Conservation (phyloP, 306 rosid genomes). For the Hippophae rhamnoides region DNA sequence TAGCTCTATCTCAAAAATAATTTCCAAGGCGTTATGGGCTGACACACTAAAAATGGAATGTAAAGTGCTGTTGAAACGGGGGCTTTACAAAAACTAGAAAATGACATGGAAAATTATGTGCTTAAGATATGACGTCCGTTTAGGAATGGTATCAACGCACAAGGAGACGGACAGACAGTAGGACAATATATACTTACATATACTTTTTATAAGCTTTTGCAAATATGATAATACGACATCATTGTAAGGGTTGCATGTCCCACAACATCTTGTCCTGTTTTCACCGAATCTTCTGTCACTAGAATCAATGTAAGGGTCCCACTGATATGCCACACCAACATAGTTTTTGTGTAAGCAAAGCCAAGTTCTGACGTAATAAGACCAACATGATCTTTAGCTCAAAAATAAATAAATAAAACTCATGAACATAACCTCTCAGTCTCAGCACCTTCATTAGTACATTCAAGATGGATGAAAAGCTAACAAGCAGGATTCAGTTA, state of each 20-base stretch:
- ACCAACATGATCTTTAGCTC: slow-evolving; percentile 4
- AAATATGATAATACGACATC: slow-evolving; percentile 8
- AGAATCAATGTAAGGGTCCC: slow-evolving; percentile 10
- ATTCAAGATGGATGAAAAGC: too few species aligned
- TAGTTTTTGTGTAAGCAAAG: background rate
- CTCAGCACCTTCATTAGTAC: too few species aligned
- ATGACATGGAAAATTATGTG: background rate
- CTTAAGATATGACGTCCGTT: background rate
- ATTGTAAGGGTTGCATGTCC: slow-evolving; percentile 1
- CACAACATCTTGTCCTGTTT: slow-evolving; percentile 18
- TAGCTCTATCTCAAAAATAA: too few species aligned
- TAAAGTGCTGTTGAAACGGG: too few species aligned
- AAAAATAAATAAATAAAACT: background rate
- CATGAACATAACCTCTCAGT: too few species aligned
- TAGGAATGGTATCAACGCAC: background rate
- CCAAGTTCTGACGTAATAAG: slow-evolving; percentile 5
- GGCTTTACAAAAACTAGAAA: background rate
- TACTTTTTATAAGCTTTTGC: slow-evolving; percentile 1
- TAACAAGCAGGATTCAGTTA: too few species aligned
- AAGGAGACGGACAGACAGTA: background rate
- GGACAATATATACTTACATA: background rate
- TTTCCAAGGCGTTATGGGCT: too few species aligned
- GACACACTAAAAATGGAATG: too few species aligned
- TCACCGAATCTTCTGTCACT: slow-evolving; percentile 1
- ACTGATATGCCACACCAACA: slow-evolving; percentile 4